These are phyloP conservation scores for Russula vinacea DNA, from an alignment of 768 basidiomycete species.

Conservation along the genomic window DNA sequence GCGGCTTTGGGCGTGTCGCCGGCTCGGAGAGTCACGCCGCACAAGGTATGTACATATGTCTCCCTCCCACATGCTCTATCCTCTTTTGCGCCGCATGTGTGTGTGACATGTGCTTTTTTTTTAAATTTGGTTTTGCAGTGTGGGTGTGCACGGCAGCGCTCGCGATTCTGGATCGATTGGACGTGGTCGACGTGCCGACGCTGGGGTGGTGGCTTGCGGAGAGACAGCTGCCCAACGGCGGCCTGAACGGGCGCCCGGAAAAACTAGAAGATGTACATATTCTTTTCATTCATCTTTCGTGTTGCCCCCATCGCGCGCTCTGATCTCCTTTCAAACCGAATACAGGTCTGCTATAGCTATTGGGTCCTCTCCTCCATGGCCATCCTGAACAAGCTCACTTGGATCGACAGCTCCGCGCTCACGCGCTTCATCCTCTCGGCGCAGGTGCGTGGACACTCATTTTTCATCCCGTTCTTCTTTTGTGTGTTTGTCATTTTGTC, in stretches of 20 bases:
- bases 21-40: constrained; percentile 94
- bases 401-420: constrained; percentile 85
- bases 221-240: constrained; percentile 88
- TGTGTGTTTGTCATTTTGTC: neutral
- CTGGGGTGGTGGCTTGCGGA: constrained; percentile 93
- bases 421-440: constrained; percentile 81
- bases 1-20: constrained; percentile 79
- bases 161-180: constrained; percentile 80
- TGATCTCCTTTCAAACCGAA: neutral
- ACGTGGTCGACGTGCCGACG: constrained; percentile 73
- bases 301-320: neutral
- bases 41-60: constrained; percentile 54
- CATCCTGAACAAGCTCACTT: constrained; percentile 75
- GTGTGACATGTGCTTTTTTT: neutral
- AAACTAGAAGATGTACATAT: constrained; percentile 88
- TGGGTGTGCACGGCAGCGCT: constrained; percentile 87
- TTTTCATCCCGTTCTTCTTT: neutral
- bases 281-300: no score
- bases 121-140: constrained; percentile 45
- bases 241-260: constrained; percentile 95
- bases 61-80: neutral
- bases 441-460: constrained; percentile 50
- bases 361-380: constrained; percentile 91
- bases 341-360: constrained; percentile 89
- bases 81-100: neutral